Conservation (phyloP, 2,329 filamentous ascomycete genomes). For the Pseudocercospora fuligena region DNA sequence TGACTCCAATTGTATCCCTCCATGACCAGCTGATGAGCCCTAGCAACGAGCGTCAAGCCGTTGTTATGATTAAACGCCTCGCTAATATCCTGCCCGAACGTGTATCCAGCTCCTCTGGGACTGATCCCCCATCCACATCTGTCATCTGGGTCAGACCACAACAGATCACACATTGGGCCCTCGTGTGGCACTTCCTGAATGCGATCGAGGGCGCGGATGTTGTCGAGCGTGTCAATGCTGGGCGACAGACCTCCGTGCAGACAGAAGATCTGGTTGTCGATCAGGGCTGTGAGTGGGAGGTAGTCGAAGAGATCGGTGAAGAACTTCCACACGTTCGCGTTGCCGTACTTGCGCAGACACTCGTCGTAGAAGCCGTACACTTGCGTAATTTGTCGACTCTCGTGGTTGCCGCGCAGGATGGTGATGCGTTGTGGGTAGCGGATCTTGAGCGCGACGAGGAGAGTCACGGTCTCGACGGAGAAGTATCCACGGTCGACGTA, state of each 20-base stretch:
- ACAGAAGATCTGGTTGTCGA: constrained; percentile 99
- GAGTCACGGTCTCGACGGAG: constrained; percentile 95
- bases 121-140: constrained; percentile 71
- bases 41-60: constrained; percentile 89
- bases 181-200: constrained; percentile 99
- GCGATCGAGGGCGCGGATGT: constrained; percentile 91
- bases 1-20: constrained; percentile 99
- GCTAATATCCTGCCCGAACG: constrained; percentile 87
- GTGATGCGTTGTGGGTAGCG: constrained; percentile 97
- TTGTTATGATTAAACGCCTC: constrained; percentile 99
- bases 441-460: constrained; percentile 96
- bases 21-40: constrained; percentile 98
- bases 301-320: constrained; percentile 99
- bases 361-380: constrained; percentile 99
- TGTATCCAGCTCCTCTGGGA: constrained; percentile 68
- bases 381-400: constrained; percentile 97
- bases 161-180: constrained; percentile 94
- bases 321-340: constrained; percentile 99
- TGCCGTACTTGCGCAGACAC: constrained; percentile 97
- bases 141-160: constrained; percentile 99
- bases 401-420: constrained; percentile 97
- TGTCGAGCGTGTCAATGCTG: constrained; percentile 93
- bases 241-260: constrained; percentile 95
- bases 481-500: constrained; percentile 99
- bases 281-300: constrained; percentile 92